Evolutionary conservation across 2,329 filamentous ascomycete species (phyloP), one percentile per base, ranked within the genome.

Genomic region (Phialocephala subalpina): DNA sequence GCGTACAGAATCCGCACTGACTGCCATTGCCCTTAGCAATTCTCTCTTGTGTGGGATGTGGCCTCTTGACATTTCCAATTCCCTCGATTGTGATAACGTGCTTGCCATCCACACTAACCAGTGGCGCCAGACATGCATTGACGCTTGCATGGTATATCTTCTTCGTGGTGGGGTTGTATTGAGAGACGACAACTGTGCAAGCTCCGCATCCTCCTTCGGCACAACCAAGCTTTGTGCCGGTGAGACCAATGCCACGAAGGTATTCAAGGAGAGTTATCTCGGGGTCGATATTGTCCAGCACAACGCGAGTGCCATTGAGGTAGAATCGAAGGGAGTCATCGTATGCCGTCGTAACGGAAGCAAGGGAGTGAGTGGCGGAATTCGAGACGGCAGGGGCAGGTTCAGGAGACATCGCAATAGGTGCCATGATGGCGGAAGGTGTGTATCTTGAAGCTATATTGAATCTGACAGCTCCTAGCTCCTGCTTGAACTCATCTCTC

Each of bases 71-170:
- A 77, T 91, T 92, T 12, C 96, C 96, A 74, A 99, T 97, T 7
- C 96, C 96, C 80, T 99, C 96, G 47, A 99, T 90, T 2, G 96
- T 99, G 76, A 99, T 94, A 75, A 98, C 93, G 85, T 99, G 96
- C 78, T 99, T 99, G 53, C 96, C 96, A 78, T 98, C 96, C 52
- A 98, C 87, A 74, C 94, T 97, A 71, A 94, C 92, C 56, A 99
- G 85, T 7, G 96, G 96, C 12, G 96, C 95, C 60, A 99, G 84
- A 77, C 96, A 99, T 49, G 96, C 96, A 77, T 99, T 99, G 66
- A 98, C 93, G 62, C 93, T 97, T 64, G 96, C 96, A 83, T 99
- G 95, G 76, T 98, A 98, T 73, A 98, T 92, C 77, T 92, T 87
- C 75, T 92, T 92, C 6, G 94, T 97, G 3, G 76, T 77, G 1